Conservation (phyloP, 1,284 basidiomycete genomes). For the Leccinum griseonigrum region DNA sequence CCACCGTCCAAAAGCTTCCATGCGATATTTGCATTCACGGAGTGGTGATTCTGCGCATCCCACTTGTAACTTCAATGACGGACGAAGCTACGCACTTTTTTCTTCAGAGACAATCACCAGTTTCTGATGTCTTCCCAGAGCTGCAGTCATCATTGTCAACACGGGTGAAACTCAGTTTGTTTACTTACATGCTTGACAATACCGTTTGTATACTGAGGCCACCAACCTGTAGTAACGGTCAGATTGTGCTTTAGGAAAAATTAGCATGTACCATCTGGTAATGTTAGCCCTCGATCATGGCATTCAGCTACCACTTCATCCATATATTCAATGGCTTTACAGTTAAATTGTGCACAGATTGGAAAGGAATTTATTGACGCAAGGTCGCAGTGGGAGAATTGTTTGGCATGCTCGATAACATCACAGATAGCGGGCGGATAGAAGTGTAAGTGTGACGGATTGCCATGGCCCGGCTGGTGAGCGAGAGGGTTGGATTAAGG, state of each 20-base stretch:
- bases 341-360: background rate
- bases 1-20: background rate
- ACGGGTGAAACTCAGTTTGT: background rate
- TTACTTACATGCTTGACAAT: background rate
- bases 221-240: background rate
- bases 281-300: background rate
- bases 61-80: background rate
- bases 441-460: background rate
- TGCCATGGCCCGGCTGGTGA: background rate
- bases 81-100: background rate
- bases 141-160: background rate
- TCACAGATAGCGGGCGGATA: background rate
- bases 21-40: background rate
- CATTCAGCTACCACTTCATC: background rate
- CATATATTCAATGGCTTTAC: slow-evolving; percentile 1
- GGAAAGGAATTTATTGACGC: background rate
- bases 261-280: background rate
- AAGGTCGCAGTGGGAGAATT: background rate
- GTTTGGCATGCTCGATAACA: background rate
- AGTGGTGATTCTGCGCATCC: background rate
- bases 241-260: background rate
- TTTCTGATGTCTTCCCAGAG: background rate
- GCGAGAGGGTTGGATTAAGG: background rate
- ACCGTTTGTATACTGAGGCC: background rate
- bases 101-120: background rate